phyloP scores from a whole-genome alignment of 2,329 filamentous ascomycete genomes.

The Simplicillium sp. region DNA sequence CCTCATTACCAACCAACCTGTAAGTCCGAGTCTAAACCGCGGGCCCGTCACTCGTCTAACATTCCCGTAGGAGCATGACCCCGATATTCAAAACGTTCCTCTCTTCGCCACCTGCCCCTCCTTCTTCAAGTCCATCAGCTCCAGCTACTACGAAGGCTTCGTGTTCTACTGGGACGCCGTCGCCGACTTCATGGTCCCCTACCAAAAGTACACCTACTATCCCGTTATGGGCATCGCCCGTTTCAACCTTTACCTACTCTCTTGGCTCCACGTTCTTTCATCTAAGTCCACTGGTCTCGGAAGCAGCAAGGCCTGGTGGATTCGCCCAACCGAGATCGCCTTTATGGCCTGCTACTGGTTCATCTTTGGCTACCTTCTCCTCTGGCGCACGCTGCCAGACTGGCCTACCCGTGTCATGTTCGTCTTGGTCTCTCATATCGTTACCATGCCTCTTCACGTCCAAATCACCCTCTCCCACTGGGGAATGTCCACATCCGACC shows the following conservation, averaged over 20 bases:
- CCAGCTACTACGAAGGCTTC: conserved; percentile 54
- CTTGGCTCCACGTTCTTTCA: conserved; percentile 55
- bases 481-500: conserved; percentile 59
- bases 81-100: conserved; percentile 57
- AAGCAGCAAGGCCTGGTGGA: conserved; percentile 51
- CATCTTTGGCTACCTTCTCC: conserved; percentile 56
- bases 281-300: conserved; percentile 47
- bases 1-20: conserved; percentile 53
- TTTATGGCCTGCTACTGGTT: conserved; percentile 59
- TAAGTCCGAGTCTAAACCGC: conserved; percentile 13
- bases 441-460: conserved; percentile 60
- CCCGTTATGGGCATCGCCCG: conserved; percentile 57
- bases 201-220: conserved; percentile 61
- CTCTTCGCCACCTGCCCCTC: conserved; percentile 58
- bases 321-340: conserved; percentile 54
- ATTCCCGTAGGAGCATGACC: conserved; percentile 37
- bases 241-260: conserved; percentile 63
- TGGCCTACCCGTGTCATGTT: conserved; percentile 49
- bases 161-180: conserved; percentile 53
- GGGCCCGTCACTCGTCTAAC: conserved; percentile 8
- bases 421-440: conserved; percentile 53
- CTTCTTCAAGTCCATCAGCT: conserved; percentile 55
- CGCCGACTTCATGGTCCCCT: conserved; percentile 48
- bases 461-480: conserved; percentile 67
- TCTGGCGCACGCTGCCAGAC: conserved; percentile 50